Base-by-base conservation (phyloP, 495 filamentous ascomycete genomes). In the Trichoderma parareesei region DNA sequence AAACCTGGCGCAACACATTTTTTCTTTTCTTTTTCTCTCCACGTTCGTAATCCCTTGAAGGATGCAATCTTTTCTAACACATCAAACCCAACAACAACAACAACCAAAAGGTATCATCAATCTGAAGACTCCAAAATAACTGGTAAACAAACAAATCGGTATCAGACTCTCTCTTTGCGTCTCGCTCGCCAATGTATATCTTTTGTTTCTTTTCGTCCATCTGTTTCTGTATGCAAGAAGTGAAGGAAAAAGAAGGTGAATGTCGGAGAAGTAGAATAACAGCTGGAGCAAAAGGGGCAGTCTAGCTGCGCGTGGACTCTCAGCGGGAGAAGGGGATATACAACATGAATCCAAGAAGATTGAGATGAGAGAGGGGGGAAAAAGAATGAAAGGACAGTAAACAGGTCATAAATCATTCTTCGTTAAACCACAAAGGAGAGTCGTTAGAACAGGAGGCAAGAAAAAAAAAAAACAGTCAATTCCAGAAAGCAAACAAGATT, bases 141-240 rank as follows among this genome's bases (percentile, higher is more conserved):
- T 70, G 65, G 63, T 55, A 70, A 60, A 65, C 13, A 62, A 44
- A 37, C 57, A 42, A 71, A 65, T 65, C 9, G 38, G 65, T 66
- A 48, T 66, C 38, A 7, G 49, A 18, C 46, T 18, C 20, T 62
- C 60, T 37, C 41, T 44, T 11, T 41, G 60, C 18, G 42, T 62
- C 60, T 41, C 37, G 43, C 43, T 9, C 41, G 41, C 41, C 27
- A 27, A 27, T 27, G 27, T 27, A 27, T 27, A 27, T 27, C 0
- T 27, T 2, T 2, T 18, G 1, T 18, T 8, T 57, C 16, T 38
- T 42, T n/a, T 20, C 60, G 20, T 27, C 60, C 60, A 44, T n/a
- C 18, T 20, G 18, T 44, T 41, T 62, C n/a, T 62, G 10, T 57
- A 20, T 44, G 35, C 16, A 18, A 27, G 13, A 70, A 53, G 66